Conservation (phyloP, 2,329 filamentous ascomycete genomes). For the Aspergillus hiratsukae region DNA sequence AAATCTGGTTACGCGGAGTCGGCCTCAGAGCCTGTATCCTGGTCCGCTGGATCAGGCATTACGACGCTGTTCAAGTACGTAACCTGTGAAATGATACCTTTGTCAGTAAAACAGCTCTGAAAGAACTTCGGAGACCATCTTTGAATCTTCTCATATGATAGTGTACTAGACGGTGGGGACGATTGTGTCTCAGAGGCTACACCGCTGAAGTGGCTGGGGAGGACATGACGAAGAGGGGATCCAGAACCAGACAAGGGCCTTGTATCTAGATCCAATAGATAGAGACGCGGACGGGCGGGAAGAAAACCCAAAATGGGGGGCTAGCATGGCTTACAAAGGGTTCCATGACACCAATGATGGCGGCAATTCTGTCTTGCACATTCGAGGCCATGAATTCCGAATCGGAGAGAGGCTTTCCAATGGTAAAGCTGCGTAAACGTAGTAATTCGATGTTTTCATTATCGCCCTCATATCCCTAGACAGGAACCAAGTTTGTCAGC, state of each 20-base stretch:
- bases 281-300: conserved; percentile 18
- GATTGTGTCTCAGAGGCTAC: conserved; percentile 13
- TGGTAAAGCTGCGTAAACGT: conserved; percentile 73
- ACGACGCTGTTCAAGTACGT: conserved; percentile 68
- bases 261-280: conserved; percentile 20
- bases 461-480: conserved; percentile 67
- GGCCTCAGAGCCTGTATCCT: conserved; percentile 36
- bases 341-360: conserved; percentile 63
- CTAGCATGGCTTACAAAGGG: conserved; percentile 65
- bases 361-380: conserved; percentile 61
- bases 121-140: conserved; percentile 1
- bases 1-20: conserved; percentile 6
- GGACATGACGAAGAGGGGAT: conserved; percentile 13
- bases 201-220: conserved; percentile 17
- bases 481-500: conserved; percentile 18
- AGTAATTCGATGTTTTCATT: conserved; percentile 77
- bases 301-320: conserved; percentile 16
- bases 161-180: conserved; percentile 11
- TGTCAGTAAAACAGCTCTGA: conserved; percentile 19
- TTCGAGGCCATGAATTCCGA: conserved; percentile 57
- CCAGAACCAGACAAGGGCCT: conserved; percentile 8
- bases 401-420: conserved; percentile 64
- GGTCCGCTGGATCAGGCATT: conserved; percentile 62
- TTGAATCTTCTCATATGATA: conserved; percentile 2
- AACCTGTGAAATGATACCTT: conserved; percentile 46